These are phyloP conservation scores for Lepiota subincarnata DNA, from an alignment of 768 basidiomycete genomes.

Conservation along the genomic window DNA sequence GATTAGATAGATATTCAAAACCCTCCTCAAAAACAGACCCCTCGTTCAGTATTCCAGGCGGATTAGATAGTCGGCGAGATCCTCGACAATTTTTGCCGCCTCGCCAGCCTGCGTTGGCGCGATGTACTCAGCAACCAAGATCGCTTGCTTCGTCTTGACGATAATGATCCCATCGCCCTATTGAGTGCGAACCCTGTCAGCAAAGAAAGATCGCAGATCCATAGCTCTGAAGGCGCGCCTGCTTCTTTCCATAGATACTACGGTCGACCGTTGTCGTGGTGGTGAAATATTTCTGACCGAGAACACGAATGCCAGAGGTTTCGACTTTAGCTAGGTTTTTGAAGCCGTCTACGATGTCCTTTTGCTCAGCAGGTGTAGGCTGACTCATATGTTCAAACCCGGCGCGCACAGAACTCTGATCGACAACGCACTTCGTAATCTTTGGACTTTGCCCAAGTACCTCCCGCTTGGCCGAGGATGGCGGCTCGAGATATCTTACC, in stretches of 20 bases:
- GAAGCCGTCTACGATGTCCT: slow-evolving; percentile 48
- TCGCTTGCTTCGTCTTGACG: slow-evolving; percentile 81
- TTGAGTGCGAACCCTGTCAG: background rate
- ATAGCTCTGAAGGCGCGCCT: slow-evolving; percentile 37
- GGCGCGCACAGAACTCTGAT: background rate
- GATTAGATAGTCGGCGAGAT: slow-evolving; percentile 77
- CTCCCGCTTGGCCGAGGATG: slow-evolving; percentile 68
- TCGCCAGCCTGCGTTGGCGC: slow-evolving; percentile 65
- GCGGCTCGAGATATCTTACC: slow-evolving; percentile 76
- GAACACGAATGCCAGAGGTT: slow-evolving; percentile 59
- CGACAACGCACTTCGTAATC: slow-evolving; percentile 53
- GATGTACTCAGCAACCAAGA: slow-evolving; percentile 74
- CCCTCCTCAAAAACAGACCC: background rate
- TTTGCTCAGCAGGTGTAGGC: slow-evolving; percentile 66
- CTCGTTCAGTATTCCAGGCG: slow-evolving; percentile 44
- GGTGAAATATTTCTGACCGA: slow-evolving; percentile 70
- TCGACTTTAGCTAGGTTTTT: slow-evolving; percentile 34
- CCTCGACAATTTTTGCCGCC: slow-evolving; percentile 59
- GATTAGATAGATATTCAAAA: background rate
- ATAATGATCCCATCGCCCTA: slow-evolving; percentile 73
- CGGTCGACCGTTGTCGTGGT: slow-evolving; percentile 35
- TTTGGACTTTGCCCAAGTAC: slow-evolving; percentile 66
- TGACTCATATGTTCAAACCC: slow-evolving; percentile 22
- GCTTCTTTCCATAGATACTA: slow-evolving; percentile 74
- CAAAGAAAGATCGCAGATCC: background rate